A percentile compares a stretch with the other conserved stretches of the same genome.
Conservation (phyloP, 1,284 basidiomycete species). For the Pascua guehoae region DNA sequence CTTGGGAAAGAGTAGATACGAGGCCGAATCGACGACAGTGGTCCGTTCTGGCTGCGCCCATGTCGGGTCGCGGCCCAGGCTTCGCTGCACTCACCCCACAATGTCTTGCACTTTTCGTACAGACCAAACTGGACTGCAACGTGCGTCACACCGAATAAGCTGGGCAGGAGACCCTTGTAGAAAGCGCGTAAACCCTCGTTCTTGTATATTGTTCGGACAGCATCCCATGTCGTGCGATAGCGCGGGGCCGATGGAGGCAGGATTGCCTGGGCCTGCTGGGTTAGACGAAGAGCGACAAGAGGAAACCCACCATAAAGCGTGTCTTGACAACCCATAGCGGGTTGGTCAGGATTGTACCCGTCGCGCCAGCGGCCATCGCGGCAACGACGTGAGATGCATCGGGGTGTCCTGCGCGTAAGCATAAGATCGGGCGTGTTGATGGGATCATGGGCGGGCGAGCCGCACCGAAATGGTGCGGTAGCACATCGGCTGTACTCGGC, state of each 20-base stretch:
- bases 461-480: no score
- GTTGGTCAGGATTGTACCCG: slow-evolving; percentile 85
- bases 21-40: neutral
- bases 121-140: slow-evolving; percentile 93
- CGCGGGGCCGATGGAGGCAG: slow-evolving; percentile 67
- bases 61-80: no score
- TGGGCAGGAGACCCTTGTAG: slow-evolving; percentile 85
- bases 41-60: neutral
- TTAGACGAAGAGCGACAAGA: neutral
- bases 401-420: slow-evolving; percentile 17
- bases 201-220: slow-evolving; percentile 77
- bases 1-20: no score
- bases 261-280: slow-evolving; percentile 43
- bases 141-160: slow-evolving; percentile 81
- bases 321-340: slow-evolving; percentile 97
- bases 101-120: slow-evolving; percentile 84
- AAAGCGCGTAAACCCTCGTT: slow-evolving; percentile 79
- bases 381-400: slow-evolving; percentile 68
- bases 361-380: slow-evolving; percentile 86
- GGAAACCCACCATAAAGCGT: slow-evolving; percentile 78
- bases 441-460: no score
- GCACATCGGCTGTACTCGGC: neutral
- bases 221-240: slow-evolving; percentile 83
- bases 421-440: neutral
- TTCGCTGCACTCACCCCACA: slow-evolving; percentile 61